phyloP scores from a whole-genome alignment of 805 yeast genomes.

The Sugiyamaella qingdaonensis region DNA sequence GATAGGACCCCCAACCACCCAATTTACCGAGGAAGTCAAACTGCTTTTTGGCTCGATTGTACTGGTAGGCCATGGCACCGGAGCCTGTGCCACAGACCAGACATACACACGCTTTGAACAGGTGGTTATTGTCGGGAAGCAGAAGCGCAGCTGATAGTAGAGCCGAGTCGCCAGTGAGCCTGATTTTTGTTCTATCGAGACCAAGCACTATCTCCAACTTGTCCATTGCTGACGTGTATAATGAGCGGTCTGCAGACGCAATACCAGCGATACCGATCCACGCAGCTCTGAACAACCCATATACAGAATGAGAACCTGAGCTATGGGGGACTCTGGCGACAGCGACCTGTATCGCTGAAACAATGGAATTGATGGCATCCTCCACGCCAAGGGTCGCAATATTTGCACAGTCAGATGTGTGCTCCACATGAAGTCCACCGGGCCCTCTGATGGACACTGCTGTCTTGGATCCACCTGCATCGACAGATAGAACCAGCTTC shows the following conservation, averaged over 20 bases:
- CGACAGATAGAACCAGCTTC: constrained; percentile 16
- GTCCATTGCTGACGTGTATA: not conserved
- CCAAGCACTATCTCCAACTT: constrained; percentile 9
- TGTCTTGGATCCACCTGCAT: constrained; percentile 29
- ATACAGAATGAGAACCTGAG: not conserved
- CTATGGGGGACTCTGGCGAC: constrained; percentile 1
- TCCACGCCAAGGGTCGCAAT: constrained; percentile 13
- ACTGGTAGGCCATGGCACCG: constrained; percentile 19
- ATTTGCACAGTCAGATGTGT: constrained; percentile 21
- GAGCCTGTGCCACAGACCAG: constrained; percentile 27
- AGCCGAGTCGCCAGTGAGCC: constrained; percentile 21
- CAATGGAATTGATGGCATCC: constrained; percentile 9
- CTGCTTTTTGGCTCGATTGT: not conserved
- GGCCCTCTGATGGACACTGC: constrained; percentile 18
- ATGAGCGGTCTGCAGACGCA: constrained; percentile 8
- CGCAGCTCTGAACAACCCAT: not conserved
- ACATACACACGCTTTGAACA: constrained; percentile 10
- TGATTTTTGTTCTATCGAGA: constrained; percentile 3
- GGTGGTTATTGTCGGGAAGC: not conserved
- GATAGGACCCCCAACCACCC: constrained; percentile 26
- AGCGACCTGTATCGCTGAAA: constrained; percentile 11
- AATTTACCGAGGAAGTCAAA: constrained; percentile 14
- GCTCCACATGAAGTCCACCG: constrained; percentile 11
- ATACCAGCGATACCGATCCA: constrained; percentile 27
- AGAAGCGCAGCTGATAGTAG: constrained; percentile 19